Conservation (phyloP, 2,329 filamentous ascomycete species). For the Aspergillus carbonarius region DNA sequence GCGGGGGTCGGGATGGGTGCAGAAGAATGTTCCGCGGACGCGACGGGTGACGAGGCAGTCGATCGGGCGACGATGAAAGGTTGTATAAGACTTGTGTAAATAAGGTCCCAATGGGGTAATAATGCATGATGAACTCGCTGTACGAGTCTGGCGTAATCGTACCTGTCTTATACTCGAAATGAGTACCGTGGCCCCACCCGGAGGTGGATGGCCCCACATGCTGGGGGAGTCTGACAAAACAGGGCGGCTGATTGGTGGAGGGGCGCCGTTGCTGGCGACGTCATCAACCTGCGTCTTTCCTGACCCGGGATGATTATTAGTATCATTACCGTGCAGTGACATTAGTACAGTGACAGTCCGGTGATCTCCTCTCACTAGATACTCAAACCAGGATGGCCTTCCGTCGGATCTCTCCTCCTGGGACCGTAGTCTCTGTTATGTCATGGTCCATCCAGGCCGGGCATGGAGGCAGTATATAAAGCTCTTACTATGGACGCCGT, state of each 20-base stretch:
- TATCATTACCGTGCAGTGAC: no score
- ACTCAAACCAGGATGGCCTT: neutral
- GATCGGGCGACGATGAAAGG: conserved; percentile 16
- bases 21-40: conserved; percentile 22
- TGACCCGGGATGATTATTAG: no score
- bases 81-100: conserved; percentile 4
- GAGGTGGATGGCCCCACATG: neutral
- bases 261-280: conserved; percentile 1
- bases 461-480: neutral
- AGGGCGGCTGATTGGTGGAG: conserved; percentile 7
- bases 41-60: conserved; percentile 21
- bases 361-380: no score
- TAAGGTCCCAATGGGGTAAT: neutral
- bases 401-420: neutral
- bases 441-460: neutral
- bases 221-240: conserved; percentile 12
- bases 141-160: neutral
- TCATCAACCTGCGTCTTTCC: conserved; percentile 8
- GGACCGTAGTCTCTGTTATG: neutral
- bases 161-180: neutral
- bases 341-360: no score
- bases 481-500: neutral
- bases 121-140: neutral
- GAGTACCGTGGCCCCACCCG: no score
- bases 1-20: conserved; percentile 30